phyloP scores from a whole-genome alignment of 2,329 filamentous ascomycete species.

The Ophiostoma tasmaniense region DNA sequence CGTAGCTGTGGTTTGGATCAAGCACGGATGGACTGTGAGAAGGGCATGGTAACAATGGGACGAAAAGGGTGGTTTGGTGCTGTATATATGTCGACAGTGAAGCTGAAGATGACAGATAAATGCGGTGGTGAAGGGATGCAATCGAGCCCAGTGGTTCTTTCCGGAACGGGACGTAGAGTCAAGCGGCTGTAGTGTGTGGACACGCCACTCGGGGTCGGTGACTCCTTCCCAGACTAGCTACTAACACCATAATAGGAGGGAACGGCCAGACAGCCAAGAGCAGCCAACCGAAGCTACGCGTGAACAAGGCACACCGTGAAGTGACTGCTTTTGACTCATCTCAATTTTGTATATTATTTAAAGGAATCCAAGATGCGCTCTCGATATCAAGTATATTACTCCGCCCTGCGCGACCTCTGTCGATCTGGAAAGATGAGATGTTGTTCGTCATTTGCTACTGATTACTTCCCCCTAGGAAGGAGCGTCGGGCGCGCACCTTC shows the following conservation, averaged over 20 bases:
- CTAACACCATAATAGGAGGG: background rate
- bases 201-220: conserved; percentile 4
- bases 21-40: background rate
- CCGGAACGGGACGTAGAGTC: conserved; percentile 7
- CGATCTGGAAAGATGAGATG: background rate
- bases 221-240: conserved; percentile 13
- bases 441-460: background rate
- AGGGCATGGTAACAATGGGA: background rate
- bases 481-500: background rate
- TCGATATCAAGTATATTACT: background rate
- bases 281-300: background rate
- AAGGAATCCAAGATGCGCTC: background rate
- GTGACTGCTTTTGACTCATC: background rate
- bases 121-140: background rate
- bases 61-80: background rate
- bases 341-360: background rate
- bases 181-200: background rate
- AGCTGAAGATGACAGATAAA: background rate
- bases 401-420: background rate
- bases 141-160: background rate
- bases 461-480: background rate
- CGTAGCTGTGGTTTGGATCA: background rate
- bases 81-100: background rate
- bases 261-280: background rate
- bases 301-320: background rate